A percentile compares a stretch with the other conserved stretches of the same genome.
These are phyloP conservation scores for Saturnispora diversa DNA, from an alignment of 805 yeast genomes.

Conservation along the genomic window DNA sequence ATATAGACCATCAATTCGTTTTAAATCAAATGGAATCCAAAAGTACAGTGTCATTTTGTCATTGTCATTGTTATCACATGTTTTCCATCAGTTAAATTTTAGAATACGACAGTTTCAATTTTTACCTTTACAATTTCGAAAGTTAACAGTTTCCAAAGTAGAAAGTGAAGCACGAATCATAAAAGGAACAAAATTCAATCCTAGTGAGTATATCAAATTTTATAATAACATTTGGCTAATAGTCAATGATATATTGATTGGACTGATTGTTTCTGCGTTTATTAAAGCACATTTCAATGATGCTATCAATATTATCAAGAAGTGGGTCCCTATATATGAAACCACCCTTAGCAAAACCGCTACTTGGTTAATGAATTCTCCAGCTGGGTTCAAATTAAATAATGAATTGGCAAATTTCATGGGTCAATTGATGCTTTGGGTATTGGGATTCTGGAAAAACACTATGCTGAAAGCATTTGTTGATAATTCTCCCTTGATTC, in stretches of 20 bases:
- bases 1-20: neutral
- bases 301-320: slow-evolving; percentile 10
- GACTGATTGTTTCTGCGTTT: slow-evolving; percentile 48
- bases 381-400: slow-evolving; percentile 90
- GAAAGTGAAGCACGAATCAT: slow-evolving; percentile 36
- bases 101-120: slow-evolving; percentile 67
- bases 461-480: slow-evolving; percentile 16
- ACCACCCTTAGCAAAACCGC: slow-evolving; percentile 35
- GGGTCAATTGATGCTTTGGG: slow-evolving; percentile 84
- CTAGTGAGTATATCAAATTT: slow-evolving; percentile 61
- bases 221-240: slow-evolving; percentile 88
- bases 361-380: slow-evolving; percentile 75
- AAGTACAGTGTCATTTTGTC: slow-evolving; percentile 7
- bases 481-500: slow-evolving; percentile 13
- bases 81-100: slow-evolving; percentile 72
- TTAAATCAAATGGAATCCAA: neutral
- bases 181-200: slow-evolving; percentile 32
- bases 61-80: slow-evolving; percentile 17
- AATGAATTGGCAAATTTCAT: slow-evolving; percentile 76
- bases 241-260: slow-evolving; percentile 72
- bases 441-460: slow-evolving; percentile 56
- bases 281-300: slow-evolving; percentile 23
- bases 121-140: slow-evolving; percentile 71
- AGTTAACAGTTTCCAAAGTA: slow-evolving; percentile 32
- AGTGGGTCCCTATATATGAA: slow-evolving; percentile 30